Evolutionary conservation across 306 rosid species (phyloP).

Genomic region (Citrullus amarus): DNA sequence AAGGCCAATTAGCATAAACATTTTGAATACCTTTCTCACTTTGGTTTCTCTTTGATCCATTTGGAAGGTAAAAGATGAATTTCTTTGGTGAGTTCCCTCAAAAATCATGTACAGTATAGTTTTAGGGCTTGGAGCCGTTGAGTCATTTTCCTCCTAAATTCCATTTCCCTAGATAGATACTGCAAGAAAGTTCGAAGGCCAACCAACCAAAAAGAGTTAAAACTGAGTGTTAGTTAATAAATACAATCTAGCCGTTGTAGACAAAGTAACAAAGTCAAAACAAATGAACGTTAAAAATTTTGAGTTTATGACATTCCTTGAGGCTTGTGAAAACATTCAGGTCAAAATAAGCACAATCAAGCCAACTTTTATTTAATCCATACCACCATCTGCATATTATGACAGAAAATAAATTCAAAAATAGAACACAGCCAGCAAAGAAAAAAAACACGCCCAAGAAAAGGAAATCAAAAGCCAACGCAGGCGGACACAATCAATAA

Average conservation of each 20-base stretch:
- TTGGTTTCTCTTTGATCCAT: conserved; percentile 25
- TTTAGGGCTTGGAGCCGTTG: conserved; percentile 21
- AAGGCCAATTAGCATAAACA: background rate
- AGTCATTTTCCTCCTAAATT: conserved; percentile 22
- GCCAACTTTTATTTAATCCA: too few species aligned
- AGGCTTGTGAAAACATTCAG: background rate
- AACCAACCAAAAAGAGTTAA: background rate
- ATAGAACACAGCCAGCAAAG: background rate
- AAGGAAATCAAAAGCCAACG: background rate
- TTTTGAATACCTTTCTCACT: conserved; percentile 48
- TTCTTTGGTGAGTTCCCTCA: conserved; percentile 23
- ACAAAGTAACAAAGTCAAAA: background rate
- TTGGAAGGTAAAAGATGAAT: conserved; percentile 24
- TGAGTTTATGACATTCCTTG: background rate
- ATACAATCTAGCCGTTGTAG: background rate
- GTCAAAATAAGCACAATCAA: too few species aligned
- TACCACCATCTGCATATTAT: too few species aligned
- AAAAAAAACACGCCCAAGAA: background rate
- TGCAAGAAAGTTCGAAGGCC: background rate
- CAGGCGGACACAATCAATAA: background rate
- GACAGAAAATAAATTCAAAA: too few species aligned
- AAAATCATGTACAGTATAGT: background rate
- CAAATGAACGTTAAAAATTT: background rate
- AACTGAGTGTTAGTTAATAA: background rate
- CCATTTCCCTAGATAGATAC: conserved; percentile 2